Percentiles rank a stretch among this genome's conserved stretches.
Evolutionary conservation across 192 early-diverging fungal genomes (phyloP).

Genomic region (Radiomyces spectabilis): DNA sequence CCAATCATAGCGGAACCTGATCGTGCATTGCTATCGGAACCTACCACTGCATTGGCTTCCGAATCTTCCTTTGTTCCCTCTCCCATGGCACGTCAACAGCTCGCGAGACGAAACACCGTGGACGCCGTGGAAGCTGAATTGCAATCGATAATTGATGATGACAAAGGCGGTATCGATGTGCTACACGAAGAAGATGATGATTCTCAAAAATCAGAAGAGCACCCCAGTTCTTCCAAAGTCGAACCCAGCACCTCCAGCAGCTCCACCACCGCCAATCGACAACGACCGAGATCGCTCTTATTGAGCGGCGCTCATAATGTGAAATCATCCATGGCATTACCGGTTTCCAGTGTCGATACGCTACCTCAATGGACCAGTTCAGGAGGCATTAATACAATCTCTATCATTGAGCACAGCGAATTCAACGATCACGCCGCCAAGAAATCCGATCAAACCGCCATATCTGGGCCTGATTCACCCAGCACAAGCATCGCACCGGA

Average conservation of each 20-base stretch:
- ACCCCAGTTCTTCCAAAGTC: too few relatives aligned
- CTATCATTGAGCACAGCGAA: conserved; percentile 13
- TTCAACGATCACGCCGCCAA: too few relatives aligned
- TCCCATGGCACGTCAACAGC: not conserved
- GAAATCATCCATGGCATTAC: conserved; percentile 19
- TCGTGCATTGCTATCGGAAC: too few relatives aligned
- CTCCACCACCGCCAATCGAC: not conserved
- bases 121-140: conserved; percentile 47
- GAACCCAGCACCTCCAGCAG: too few relatives aligned
- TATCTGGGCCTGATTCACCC: too few relatives aligned
- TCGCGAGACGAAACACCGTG: conserved; percentile 27
- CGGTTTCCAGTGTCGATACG: conserved; percentile 8
- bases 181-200: conserved; percentile 4
- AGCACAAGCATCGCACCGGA: too few relatives aligned
- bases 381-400: conserved; percentile 12
- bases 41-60: too few relatives aligned
- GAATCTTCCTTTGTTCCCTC: not conserved
- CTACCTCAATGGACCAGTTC: conserved; percentile 19
- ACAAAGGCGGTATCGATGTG: too few relatives aligned
- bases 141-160: conserved; percentile 42
- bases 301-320: conserved; percentile 5
- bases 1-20: too few relatives aligned
- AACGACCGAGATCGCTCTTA: not conserved
- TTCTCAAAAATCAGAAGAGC: too few relatives aligned
- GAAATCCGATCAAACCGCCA: too few relatives aligned